Evolutionary conservation across 2,329 filamentous ascomycete genomes (phyloP), one percentile per base, ranked within the genome.

Genomic region (Cladophialophora yegresii): DNA sequence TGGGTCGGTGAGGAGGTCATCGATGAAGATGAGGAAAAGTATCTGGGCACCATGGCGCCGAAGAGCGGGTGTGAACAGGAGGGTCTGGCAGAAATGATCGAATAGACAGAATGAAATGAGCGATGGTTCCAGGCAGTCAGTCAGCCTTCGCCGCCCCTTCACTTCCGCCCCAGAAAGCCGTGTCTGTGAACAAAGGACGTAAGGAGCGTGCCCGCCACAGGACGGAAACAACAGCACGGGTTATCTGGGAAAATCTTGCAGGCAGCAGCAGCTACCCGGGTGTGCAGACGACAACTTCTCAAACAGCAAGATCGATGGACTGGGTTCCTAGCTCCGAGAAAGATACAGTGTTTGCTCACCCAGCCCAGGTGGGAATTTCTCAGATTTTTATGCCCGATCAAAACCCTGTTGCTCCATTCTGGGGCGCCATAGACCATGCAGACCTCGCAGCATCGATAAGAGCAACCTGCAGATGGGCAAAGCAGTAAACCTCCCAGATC

Each of bases 211-310:
- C 53, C 49, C 58, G 33, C 53, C n/a, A 64, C 54, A 56, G 47
- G 51, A 54, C 36, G 13, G 45, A 49, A 16, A 53, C 58, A 51
- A 45, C 54, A 45, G 22, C 4, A 7, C 23, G 30, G 50, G 43
- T 55, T 56, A 47, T 60, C 45, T 65, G 56, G 26, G 60, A 56
- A 43, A 47, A 40, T 26, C 36, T 33, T 6, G 51, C 50, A 40
- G 9, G 13, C 33, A 61, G 59, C 64, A 67, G 65, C 67, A 64
- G 67, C 65, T 69, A 64, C 67, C 62, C 65, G 63, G 32, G 54
- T 9, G 16, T 58, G 47, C 23, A 30, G 7, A 28, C 23, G 30
- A 36, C 32, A 36, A 7, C 50, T 50, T 51, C 58, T 51, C 51
- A 47, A 54, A 45, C 36, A 28, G 32, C 49, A 63, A 53, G 55